These are phyloP conservation scores for Vitis hybrid DNA, from an alignment of 177 flowering plant genomes.

Conservation along the genomic window DNA sequence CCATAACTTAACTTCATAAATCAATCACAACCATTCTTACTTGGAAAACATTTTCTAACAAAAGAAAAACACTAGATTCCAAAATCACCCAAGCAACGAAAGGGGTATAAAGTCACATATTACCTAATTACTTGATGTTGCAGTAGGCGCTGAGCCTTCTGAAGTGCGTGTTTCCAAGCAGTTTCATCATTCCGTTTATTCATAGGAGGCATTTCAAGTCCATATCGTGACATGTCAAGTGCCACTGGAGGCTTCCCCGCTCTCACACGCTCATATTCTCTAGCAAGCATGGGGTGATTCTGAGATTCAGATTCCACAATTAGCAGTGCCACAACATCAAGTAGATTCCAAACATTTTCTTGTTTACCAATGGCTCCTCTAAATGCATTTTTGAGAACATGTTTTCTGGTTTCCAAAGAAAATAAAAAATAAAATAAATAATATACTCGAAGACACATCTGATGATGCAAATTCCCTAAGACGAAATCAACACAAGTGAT, in stretches of 20 bases:
- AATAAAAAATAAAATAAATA: neutral
- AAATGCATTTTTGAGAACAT: neutral
- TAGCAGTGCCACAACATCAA: neutral
- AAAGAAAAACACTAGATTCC: too few species aligned
- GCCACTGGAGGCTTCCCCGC: conserved; percentile 82
- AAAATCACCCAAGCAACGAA: conserved; percentile 8
- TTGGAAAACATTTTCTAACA: too few species aligned
- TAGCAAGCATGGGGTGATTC: conserved; percentile 92
- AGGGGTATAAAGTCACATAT: neutral
- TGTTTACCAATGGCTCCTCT: neutral
- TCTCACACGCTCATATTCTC: conserved; percentile 91
- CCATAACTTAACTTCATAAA: too few species aligned
- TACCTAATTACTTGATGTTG: conserved; percentile 89
- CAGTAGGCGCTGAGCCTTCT: conserved; percentile 73
- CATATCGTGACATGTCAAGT: conserved; percentile 71
- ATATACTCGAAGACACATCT: neutral
- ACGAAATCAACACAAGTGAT: too few species aligned
- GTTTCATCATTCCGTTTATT: conserved; percentile 72
- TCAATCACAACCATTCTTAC: too few species aligned
- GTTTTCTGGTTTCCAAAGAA: neutral
- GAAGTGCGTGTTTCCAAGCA: conserved; percentile 82
- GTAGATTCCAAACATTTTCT: neutral
- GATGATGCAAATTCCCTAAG: too few species aligned
- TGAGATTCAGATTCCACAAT: conserved; percentile 26
- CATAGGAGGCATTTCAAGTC: conserved; percentile 61